A percentile compares a stretch with the other conserved stretches of the same genome.
Conservation (phyloP, 768 basidiomycete species). For the Cystoderma amianthinum region DNA sequence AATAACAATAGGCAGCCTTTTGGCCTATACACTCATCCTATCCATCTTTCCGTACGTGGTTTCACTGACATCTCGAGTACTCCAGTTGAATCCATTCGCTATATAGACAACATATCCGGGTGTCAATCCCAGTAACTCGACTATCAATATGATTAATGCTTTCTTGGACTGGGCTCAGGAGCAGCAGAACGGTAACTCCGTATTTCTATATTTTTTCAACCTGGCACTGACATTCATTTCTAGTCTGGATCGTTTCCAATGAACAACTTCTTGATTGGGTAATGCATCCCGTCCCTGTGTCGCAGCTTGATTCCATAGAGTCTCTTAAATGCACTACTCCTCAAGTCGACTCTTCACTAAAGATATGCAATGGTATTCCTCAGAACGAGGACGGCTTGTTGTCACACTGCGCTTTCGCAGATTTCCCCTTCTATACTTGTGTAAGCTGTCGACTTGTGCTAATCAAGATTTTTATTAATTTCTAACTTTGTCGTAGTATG, state of each 20-base stretch:
- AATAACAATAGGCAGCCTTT: constrained; percentile 71
- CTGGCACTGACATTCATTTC: neutral
- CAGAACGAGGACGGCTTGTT: constrained; percentile 58
- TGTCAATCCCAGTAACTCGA: constrained; percentile 37
- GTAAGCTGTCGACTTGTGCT: constrained; percentile 26
- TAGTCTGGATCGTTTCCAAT: constrained; percentile 71
- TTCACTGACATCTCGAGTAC: neutral
- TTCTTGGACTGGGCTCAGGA: constrained; percentile 81
- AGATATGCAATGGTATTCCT: constrained; percentile 77
- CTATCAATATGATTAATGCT: constrained; percentile 69
- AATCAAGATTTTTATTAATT: neutral
- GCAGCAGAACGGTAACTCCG: constrained; percentile 47
- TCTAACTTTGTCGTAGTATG: constrained; percentile 42
- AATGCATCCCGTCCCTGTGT: constrained; percentile 55
- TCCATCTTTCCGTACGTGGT: constrained; percentile 55
- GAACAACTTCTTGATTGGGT: constrained; percentile 74
- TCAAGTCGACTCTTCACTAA: constrained; percentile 38
- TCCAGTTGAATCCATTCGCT: no score
- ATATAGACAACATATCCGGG: constrained; percentile 56
- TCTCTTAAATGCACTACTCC: constrained; percentile 64
- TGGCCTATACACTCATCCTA: constrained; percentile 78
- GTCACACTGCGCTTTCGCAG: constrained; percentile 54
- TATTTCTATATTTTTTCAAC: neutral
- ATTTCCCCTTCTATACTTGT: constrained; percentile 78
- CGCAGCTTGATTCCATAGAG: constrained; percentile 44